Percentiles rank a stretch among this genome's conserved stretches.
phyloP scores from a whole-genome alignment of 75 land plant species.

The Cupressus sempervirens region DNA sequence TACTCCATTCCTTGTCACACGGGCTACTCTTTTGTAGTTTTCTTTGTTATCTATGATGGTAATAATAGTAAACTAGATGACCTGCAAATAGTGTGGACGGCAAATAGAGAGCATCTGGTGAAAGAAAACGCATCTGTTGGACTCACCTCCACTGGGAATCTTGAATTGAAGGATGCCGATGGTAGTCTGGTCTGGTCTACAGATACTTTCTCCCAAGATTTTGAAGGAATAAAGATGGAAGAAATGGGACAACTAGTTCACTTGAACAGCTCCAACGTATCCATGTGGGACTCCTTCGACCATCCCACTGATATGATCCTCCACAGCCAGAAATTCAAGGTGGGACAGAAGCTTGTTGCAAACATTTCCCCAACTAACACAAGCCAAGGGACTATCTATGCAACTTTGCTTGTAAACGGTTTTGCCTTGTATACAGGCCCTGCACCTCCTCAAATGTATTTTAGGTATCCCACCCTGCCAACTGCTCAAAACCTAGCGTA shows the following conservation, averaged over 20 bases:
- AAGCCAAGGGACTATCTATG: too few species aligned
- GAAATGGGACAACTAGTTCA: constrained; percentile 36
- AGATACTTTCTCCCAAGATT: constrained; percentile 18
- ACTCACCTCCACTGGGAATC: constrained; percentile 24
- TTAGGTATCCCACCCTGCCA: too few species aligned
- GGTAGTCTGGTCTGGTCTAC: constrained; percentile 42
- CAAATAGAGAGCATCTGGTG: constrained; percentile 33
- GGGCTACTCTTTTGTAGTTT: background rate
- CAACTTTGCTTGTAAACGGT: too few species aligned
- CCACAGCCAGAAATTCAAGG: background rate
- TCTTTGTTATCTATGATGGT: background rate
- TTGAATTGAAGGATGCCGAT: constrained; percentile 17
- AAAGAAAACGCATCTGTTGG: constrained; percentile 17
- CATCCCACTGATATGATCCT: constrained; percentile 24
- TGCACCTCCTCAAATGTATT: too few species aligned
- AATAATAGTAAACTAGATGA: background rate
- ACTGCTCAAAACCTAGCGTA: background rate
- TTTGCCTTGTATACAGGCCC: too few species aligned
- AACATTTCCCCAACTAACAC: too few species aligned
- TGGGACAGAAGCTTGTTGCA: too few species aligned
- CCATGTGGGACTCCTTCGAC: constrained; percentile 48
- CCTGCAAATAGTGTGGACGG: constrained; percentile 31
- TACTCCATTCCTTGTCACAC: background rate
- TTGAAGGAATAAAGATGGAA: background rate
- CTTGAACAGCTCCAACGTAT: constrained; percentile 11